Evolutionary conservation across 768 basidiomycete species (phyloP).

Genomic region (Trametes gibbosa): DNA sequence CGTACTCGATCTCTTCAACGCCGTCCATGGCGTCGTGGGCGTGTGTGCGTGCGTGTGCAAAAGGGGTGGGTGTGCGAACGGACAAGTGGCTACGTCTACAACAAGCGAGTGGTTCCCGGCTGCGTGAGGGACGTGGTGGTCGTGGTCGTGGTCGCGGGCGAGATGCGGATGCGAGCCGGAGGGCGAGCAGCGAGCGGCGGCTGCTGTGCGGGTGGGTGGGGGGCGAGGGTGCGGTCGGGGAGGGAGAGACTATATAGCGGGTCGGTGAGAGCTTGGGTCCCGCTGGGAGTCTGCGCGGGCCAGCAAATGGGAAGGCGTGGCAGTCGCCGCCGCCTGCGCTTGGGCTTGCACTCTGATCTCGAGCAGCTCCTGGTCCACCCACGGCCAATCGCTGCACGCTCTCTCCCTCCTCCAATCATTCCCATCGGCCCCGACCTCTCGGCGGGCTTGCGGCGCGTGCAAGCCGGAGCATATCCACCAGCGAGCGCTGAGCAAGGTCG

Average conservation of each 20-base stretch:
- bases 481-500: no score
- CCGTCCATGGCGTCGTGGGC: conserved; percentile 32
- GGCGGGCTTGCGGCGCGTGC: background rate
- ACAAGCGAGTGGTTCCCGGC: background rate
- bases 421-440: background rate
- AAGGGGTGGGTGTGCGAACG: background rate
- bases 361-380: background rate
- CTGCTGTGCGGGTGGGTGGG: background rate
- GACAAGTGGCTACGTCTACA: background rate
- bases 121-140: no score
- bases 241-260: background rate
- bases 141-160: background rate
- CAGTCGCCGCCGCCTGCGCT: background rate
- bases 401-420: background rate
- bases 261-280: no score
- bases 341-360: background rate
- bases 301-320: conserved; percentile 10
- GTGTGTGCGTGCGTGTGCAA: background rate
- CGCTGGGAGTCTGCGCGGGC: background rate
- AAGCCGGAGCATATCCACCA: no score
- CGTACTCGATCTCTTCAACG: conserved; percentile 61
- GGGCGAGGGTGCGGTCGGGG: background rate
- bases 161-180: background rate
- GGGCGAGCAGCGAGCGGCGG: background rate
- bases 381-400: conserved; percentile 5